Evolutionary conservation across 139 green algal genomes (phyloP), one percentile per base, ranked within the genome.

Genomic region (Ulvella scutata): DNA sequence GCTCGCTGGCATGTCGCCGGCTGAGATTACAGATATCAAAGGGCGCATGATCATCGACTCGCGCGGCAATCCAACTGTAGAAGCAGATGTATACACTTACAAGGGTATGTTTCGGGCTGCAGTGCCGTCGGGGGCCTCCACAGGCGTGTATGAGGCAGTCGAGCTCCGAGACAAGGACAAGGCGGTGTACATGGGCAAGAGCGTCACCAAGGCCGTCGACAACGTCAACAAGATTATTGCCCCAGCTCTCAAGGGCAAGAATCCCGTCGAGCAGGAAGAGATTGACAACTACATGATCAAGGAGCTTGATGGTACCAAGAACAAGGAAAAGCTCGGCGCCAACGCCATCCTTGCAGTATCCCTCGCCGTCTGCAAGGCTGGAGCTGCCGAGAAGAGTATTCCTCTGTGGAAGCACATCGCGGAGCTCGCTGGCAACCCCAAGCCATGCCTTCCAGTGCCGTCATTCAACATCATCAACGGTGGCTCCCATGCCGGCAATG

Each of bases 381-480:
- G 95, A 34, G 95, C 95, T 38, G 93, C 88, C 23, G 91, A 96
- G 84, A 96, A 96, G 87, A 89, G 87, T 37, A 75, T 99, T 23
- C 95, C 95, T 3, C 88, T 99, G 77, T 99, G 97, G 88, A 91
- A 88, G 80, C 90, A 97, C 85, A 91, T 97, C 13, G 88, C 91
- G 35, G 86, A 94, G 62, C 88, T 98, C 60, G 92, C 94, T 26
- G 94, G 93, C 62, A 98, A 96, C 83, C 84, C 37, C 73, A 95
- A 97, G 88, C 84, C 97, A 84, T 78, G 91, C n/a, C 91, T 99
- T 81, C 95, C 95, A 3, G 95, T 99, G 73, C 95, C 95, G 28
- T 87, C 89, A 35, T 97, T 99, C 89, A 99, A 99, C 86, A 96
- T 99, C 77, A 98, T 99, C 88, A 99, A 99, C 79, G 95, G 95